Evolutionary conservation across 345 rosid species (phyloP).

Genomic region (Salix exigua): DNA sequence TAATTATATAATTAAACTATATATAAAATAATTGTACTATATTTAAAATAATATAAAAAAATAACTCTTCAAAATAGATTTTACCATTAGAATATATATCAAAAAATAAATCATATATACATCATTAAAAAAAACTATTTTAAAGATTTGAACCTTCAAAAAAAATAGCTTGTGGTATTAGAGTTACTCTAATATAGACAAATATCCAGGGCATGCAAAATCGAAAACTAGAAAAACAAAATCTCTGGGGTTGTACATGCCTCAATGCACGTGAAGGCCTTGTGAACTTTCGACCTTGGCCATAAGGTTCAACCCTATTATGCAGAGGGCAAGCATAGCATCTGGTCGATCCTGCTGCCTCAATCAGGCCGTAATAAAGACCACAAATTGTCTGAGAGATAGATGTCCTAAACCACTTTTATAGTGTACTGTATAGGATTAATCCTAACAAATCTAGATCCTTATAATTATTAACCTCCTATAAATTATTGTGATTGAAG

Average conservation of each 20-base stretch:
- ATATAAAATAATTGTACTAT: too few species aligned
- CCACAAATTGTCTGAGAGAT: background rate
- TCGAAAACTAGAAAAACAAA: background rate
- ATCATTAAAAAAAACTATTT: too few species aligned
- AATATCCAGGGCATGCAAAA: background rate
- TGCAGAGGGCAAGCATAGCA: background rate
- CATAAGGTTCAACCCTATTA: background rate
- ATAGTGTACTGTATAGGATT: too few species aligned
- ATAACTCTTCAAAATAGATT: fast-evolving
- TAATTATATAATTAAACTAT: too few species aligned
- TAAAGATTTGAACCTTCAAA: too few species aligned
- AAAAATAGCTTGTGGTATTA: too few species aligned
- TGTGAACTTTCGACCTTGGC: background rate
- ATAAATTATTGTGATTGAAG: too few species aligned
- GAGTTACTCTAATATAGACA: background rate
- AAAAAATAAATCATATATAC: too few species aligned
- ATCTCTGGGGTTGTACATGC: background rate
- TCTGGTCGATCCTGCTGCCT: background rate
- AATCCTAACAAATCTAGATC: too few species aligned
- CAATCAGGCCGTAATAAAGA: background rate
- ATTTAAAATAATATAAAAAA: too few species aligned
- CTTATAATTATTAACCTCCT: too few species aligned
- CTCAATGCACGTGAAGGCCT: background rate
- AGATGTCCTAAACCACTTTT: background rate
- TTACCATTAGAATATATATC: too few species aligned